Percentiles rank a stretch among this genome's conserved stretches.
Evolutionary conservation across 2,329 filamentous ascomycete genomes (phyloP).

Genomic region (Calonectria henricotiae): DNA sequence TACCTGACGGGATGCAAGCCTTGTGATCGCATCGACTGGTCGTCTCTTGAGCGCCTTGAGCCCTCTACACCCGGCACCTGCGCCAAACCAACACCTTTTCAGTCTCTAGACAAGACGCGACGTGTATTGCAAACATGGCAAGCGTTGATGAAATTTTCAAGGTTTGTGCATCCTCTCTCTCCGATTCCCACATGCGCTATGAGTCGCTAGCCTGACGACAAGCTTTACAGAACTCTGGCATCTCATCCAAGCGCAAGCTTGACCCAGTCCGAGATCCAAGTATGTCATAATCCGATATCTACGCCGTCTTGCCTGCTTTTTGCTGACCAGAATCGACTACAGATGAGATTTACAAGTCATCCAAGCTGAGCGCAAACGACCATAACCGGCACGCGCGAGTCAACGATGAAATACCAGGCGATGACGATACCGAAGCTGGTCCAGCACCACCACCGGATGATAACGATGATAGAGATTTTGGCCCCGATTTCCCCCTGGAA

Average conservation of each 20-base stretch:
- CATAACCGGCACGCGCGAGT: constrained; percentile 65
- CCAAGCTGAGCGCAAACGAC: constrained; percentile 66
- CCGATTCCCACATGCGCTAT: neutral
- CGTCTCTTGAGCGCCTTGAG: neutral
- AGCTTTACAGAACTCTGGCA: constrained; percentile 56
- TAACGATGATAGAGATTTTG: constrained; percentile 61
- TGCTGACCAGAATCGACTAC: constrained; percentile 23
- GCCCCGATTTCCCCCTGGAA: constrained; percentile 64
- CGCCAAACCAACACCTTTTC: neutral
- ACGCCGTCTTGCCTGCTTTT: neutral
- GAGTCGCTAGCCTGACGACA: constrained; percentile 39
- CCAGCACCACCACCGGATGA: constrained; percentile 67
- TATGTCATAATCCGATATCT: constrained; percentile 57
- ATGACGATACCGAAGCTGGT: constrained; percentile 66
- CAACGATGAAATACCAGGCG: constrained; percentile 64
- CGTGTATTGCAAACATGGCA: constrained; percentile 61
- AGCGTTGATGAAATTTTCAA: constrained; percentile 75
- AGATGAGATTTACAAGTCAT: constrained; percentile 78
- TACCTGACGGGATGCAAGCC: neutral
- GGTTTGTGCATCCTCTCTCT: constrained; percentile 50
- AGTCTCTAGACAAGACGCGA: neutral
- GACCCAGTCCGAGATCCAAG: constrained; percentile 76
- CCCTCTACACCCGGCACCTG: neutral
- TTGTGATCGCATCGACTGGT: constrained; percentile 11
- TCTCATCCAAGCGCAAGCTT: constrained; percentile 75